Conservation (phyloP, 257 asterid genomes). For the Asclepias syriaca region DNA sequence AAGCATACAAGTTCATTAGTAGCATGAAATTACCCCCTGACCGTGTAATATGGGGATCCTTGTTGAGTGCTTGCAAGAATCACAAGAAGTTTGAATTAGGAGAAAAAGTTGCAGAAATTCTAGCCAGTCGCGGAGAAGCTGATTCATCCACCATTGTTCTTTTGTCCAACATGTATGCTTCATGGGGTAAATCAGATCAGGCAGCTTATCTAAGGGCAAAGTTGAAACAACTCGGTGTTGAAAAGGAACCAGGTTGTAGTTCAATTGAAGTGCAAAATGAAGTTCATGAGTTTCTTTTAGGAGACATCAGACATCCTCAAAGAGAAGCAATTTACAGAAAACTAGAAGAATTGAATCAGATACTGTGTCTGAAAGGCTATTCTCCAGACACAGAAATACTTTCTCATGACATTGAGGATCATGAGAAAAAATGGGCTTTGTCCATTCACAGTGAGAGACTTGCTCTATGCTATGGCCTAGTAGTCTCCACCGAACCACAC, state of each 20-base stretch:
- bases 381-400: conserved; percentile 33
- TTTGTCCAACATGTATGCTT: conserved; percentile 41
- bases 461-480: conserved; percentile 47
- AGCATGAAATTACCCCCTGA: conserved; percentile 34
- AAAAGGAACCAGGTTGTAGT: conserved; percentile 57
- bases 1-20: conserved; percentile 36
- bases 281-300: conserved; percentile 44
- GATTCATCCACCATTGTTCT: conserved; percentile 35
- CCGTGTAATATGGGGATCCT: conserved; percentile 45
- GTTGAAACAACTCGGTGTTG: conserved; percentile 35
- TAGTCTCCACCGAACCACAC: conserved; percentile 26
- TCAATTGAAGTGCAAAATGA: conserved; percentile 37
- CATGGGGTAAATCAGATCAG: conserved; percentile 39
- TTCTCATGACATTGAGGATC: conserved; percentile 37
- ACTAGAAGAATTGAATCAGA: conserved; percentile 29
- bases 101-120: conserved; percentile 26
- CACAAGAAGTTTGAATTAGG: conserved; percentile 39
- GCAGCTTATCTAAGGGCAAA: conserved; percentile 29
- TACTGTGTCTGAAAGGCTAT: conserved; percentile 35
- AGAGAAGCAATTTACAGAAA: conserved; percentile 43
- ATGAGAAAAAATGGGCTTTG: conserved; percentile 40
- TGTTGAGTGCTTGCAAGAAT: conserved; percentile 45
- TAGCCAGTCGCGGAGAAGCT: conserved; percentile 20
- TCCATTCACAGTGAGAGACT: conserved; percentile 56
- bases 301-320: conserved; percentile 48